Base-by-base conservation (phyloP, 2,329 filamentous ascomycete genomes). In the Emergomyces pasteurianus region DNA sequence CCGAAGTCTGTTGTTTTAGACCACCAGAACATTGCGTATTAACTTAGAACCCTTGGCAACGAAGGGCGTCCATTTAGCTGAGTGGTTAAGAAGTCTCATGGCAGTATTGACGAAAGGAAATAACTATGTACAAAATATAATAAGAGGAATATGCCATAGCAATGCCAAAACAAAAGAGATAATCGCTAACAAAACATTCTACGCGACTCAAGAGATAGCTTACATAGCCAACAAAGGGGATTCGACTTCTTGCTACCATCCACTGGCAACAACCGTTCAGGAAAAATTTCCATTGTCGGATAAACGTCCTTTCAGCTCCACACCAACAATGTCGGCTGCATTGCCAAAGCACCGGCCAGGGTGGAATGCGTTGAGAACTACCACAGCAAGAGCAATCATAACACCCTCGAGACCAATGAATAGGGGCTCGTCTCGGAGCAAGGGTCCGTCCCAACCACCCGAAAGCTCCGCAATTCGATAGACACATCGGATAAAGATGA, bases 321-420 rank as follows among this genome's bases (percentile, higher is more conserved):
- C 31, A 21, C 7, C 58, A 9, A 43, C 34, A 59, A 8, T 26
- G 36, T 62, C 58, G 26, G 62, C 58, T 36, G 46, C 56, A 12
- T 16, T 58, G 42, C 58, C 60, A 56, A 65, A 65, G 53, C 63
- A 62, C 14, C 58, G 23, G 3, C 75, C 76, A 0, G 81, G 81
- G 65, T 83, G 80, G 56, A 79, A 74, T 0, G 73, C 63, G 0
- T 78, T 82, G 62, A 82, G 68, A 0, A 67, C 69, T 3, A 77
- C 60, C n/a, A 74, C 72, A 2, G 80, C 75, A 14, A 81, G 67
- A 3, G 72, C 71, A 58, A 83, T 79, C 79, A 82, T 82, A 42
- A 76, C 75, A n/a, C 80, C 80, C 63, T 83, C 81, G 1, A 83
- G 71, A 4, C 79, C 67, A 69, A 83, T 79, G 65, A 82, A 83